phyloP scores from a whole-genome alignment of 2,329 filamentous ascomycete genomes.

The Ilyonectria mors-panacis region DNA sequence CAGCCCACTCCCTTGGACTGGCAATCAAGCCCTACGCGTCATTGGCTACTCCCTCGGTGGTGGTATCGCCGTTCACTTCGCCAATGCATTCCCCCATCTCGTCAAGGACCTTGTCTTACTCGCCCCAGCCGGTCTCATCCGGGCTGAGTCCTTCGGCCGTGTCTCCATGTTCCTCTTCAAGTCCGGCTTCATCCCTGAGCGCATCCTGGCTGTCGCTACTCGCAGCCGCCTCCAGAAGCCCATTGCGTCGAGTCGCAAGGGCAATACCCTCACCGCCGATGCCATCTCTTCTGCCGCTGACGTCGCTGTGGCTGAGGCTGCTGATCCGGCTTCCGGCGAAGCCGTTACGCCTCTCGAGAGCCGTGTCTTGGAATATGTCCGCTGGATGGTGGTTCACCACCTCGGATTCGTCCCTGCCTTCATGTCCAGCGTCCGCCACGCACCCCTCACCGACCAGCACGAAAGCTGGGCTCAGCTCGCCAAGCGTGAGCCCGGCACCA shows the following conservation, averaged over 20 bases:
- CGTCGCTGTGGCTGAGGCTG: conserved; percentile 60
- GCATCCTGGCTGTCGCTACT: conserved; percentile 64
- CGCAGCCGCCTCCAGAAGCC: conserved; percentile 64
- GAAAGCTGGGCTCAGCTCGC: conserved; percentile 65
- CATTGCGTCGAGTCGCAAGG: conserved; percentile 58
- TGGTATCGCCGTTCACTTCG: conserved; percentile 82
- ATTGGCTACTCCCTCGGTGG: conserved; percentile 89
- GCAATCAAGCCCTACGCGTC: conserved; percentile 71
- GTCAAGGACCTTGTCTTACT: conserved; percentile 81
- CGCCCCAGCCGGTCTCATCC: conserved; percentile 83
- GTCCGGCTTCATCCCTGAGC: conserved; percentile 68
- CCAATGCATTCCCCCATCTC: conserved; percentile 79
- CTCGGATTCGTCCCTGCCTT: conserved; percentile 72
- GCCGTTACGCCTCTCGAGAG: conserved; percentile 59
- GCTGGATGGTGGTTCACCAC: conserved; percentile 72
- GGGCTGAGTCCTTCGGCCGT: conserved; percentile 66
- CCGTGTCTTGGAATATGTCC: conserved; percentile 65
- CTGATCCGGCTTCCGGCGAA: conserved; percentile 48
- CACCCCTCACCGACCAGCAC: conserved; percentile 68
- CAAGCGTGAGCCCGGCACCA: conserved; percentile 58
- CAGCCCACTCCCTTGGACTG: conserved; percentile 78
- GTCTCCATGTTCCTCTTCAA: conserved; percentile 67
- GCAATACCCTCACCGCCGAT: conserved; percentile 45
- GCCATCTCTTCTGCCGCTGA: conserved; percentile 47
- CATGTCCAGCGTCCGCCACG: conserved; percentile 69